phyloP scores from a whole-genome alignment of 495 filamentous ascomycete species.

The Penicillium flavigenum region DNA sequence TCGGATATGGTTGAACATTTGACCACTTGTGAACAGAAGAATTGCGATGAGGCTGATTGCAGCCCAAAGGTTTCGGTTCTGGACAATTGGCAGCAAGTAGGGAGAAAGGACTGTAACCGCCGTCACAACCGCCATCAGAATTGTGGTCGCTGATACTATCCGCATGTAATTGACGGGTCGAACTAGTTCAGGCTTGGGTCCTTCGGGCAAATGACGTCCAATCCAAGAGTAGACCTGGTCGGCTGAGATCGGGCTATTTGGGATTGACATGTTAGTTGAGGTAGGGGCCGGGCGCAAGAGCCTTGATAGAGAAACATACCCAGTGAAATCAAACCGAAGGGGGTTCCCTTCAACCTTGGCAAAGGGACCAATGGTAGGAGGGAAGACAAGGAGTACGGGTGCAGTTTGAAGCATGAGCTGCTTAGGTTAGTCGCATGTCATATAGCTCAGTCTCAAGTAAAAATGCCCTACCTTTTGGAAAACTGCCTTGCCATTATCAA shows the following conservation, averaged over 20 bases:
- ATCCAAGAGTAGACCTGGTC: constrained; percentile 80
- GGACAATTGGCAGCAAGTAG: constrained; percentile 79
- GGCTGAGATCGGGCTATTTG: constrained; percentile 64
- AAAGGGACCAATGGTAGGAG: constrained; percentile 80
- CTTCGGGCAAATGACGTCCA: constrained; percentile 68
- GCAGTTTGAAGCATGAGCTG: constrained; percentile 94
- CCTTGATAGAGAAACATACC: constrained; percentile 55
- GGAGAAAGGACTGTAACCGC: constrained; percentile 74
- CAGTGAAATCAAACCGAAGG: constrained; percentile 83
- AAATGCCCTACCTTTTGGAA: constrained; percentile 75
- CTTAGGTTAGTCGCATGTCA: constrained; percentile 7
- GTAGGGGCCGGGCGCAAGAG: not conserved
- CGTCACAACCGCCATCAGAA: constrained; percentile 64
- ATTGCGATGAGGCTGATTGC: constrained; percentile 85
- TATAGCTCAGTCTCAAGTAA: not conserved
- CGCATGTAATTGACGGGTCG: constrained; percentile 86
- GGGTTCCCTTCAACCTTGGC: constrained; percentile 68
- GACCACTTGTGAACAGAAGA: constrained; percentile 90
- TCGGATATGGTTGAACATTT: constrained; percentile 99
- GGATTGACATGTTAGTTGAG: constrained; percentile 1
- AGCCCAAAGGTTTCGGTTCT: constrained; percentile 92
- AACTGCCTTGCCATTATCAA: constrained; percentile 74
- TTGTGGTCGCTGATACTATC: constrained; percentile 64
- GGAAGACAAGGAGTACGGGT: constrained; percentile 84
- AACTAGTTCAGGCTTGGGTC: constrained; percentile 69